A percentile compares a stretch with the other conserved stretches of the same genome.
Evolutionary conservation across 768 basidiomycete genomes (phyloP).

Genomic region (Gymnopilus junonius): DNA sequence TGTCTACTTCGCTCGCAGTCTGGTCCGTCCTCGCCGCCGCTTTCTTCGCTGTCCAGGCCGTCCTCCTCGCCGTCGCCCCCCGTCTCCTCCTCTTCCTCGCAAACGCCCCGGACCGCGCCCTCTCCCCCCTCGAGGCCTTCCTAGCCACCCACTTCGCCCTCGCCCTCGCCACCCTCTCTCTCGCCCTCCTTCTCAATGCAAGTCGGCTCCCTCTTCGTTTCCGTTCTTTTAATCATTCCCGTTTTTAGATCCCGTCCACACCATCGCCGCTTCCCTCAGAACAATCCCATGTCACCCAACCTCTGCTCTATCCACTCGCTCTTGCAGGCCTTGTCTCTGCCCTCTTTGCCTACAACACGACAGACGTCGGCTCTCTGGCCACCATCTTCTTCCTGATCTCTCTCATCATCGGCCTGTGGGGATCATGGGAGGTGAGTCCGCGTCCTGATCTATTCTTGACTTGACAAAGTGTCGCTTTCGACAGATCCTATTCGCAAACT

Average conservation of each 20-base stretch:
- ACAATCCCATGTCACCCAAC: conserved; percentile 44
- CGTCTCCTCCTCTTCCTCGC: conserved; percentile 71
- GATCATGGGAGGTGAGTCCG: conserved; percentile 69
- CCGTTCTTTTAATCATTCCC: conserved; percentile 1
- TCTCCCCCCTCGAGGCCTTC: conserved; percentile 73
- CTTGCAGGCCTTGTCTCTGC: conserved; percentile 56
- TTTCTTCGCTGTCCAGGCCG: conserved; percentile 20
- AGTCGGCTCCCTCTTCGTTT: conserved; percentile 8
- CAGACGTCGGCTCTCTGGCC: conserved; percentile 58
- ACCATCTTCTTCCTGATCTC: conserved; percentile 54
- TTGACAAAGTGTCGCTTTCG: neutral
- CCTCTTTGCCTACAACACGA: conserved; percentile 69
- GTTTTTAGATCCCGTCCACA: conserved; percentile 31
- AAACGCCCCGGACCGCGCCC: conserved; percentile 41
- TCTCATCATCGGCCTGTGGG: conserved; percentile 62
- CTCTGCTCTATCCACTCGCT: conserved; percentile 66
- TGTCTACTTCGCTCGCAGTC: conserved; percentile 27
- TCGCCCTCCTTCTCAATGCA: conserved; percentile 66
- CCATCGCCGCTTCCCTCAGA: conserved; percentile 37
- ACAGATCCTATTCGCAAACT: conserved; percentile 65
- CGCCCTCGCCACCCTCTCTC: conserved; percentile 55
- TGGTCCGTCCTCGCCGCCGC: conserved; percentile 39
- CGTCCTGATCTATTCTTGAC: neutral
- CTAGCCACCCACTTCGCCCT: conserved; percentile 71
- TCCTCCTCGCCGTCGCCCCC: conserved; percentile 51